A percentile compares a stretch with the other conserved stretches of the same genome.
phyloP scores from a whole-genome alignment of 2,329 filamentous ascomycete species.

The Calycina herbarum region DNA sequence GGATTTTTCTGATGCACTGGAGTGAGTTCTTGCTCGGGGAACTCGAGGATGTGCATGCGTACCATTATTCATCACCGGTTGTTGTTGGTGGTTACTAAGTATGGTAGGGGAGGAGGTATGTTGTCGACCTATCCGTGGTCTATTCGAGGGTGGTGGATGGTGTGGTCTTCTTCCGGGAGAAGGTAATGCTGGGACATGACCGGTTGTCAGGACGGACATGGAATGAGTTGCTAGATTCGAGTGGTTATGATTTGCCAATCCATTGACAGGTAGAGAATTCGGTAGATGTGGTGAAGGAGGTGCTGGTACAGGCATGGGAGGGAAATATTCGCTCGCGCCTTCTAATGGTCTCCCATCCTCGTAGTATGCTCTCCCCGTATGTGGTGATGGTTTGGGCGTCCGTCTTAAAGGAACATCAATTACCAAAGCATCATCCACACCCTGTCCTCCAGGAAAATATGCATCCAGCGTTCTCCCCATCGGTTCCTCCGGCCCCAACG shows the following conservation, averaged over 20 bases:
- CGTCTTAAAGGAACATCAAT: slow-evolving; percentile 80
- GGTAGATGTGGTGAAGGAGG: slow-evolving; percentile 37
- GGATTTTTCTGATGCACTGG: slow-evolving; percentile 51
- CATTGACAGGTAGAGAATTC: slow-evolving; percentile 33
- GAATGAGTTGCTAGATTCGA: slow-evolving; percentile 52
- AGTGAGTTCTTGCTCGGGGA: slow-evolving; percentile 58
- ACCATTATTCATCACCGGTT: slow-evolving; percentile 31
- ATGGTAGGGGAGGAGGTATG: slow-evolving; percentile 82
- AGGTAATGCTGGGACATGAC: slow-evolving; percentile 76
- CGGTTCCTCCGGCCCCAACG: slow-evolving; percentile 81
- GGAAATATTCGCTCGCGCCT: slow-evolving; percentile 78
- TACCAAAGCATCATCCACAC: slow-evolving; percentile 82
- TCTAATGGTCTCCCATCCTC: slow-evolving; percentile 65
- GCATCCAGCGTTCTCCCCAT: slow-evolving; percentile 76
- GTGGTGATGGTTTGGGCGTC: slow-evolving; percentile 79
- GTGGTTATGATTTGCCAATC: slow-evolving; percentile 25
- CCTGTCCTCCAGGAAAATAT: slow-evolving; percentile 85
- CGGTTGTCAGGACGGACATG: slow-evolving; percentile 79
- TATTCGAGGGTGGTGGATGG: slow-evolving; percentile 53
- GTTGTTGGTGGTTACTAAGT: slow-evolving; percentile 41
- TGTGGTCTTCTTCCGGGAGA: slow-evolving; percentile 71
- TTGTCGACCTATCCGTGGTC: slow-evolving; percentile 65
- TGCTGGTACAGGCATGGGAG: slow-evolving; percentile 56
- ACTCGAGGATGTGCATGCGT: slow-evolving; percentile 39
- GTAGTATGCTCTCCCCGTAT: slow-evolving; percentile 54